phyloP scores from a whole-genome alignment of 306 rosid species.

The Lotus japonicus region DNA sequence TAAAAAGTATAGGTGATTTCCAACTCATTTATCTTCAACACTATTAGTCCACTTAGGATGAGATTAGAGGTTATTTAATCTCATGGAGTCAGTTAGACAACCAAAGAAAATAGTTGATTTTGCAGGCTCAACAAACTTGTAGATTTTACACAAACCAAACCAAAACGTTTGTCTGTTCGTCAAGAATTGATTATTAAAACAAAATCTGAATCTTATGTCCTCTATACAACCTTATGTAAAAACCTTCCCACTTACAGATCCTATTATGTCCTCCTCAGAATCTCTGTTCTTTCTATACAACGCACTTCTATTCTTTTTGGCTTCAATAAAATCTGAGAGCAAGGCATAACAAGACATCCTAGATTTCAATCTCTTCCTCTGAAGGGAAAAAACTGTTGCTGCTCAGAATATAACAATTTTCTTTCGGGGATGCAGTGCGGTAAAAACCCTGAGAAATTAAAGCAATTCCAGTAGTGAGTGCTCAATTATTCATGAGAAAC shows the following conservation, averaged over 20 bases:
- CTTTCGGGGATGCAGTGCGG: constrained; percentile 13
- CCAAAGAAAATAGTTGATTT: too few relatives aligned
- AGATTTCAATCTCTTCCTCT: background rate
- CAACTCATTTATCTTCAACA: too few relatives aligned
- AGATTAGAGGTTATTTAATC: too few relatives aligned
- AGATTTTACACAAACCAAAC: too few relatives aligned
- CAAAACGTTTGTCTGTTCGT: background rate
- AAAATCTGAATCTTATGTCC: too few relatives aligned
- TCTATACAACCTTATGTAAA: too few relatives aligned
- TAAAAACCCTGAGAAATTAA: constrained; percentile 21
- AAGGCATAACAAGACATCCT: constrained; percentile 5
- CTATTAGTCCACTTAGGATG: too few relatives aligned
- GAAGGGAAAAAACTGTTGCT: background rate
- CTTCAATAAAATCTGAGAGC: constrained; percentile 1
- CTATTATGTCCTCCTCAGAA: background rate
- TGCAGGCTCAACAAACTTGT: too few relatives aligned
- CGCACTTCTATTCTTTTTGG: background rate
- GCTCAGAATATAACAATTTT: background rate
- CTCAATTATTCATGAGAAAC: background rate
- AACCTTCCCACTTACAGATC: background rate
- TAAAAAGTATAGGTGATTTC: too few relatives aligned
- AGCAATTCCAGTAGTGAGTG: constrained; percentile 10
- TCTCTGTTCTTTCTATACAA: background rate
- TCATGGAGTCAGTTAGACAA: too few relatives aligned
- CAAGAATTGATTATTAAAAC: background rate